A percentile compares a stretch with the other conserved stretches of the same genome.
Conservation (phyloP, 768 basidiomycete species). For the Agrocybe pediades region DNA sequence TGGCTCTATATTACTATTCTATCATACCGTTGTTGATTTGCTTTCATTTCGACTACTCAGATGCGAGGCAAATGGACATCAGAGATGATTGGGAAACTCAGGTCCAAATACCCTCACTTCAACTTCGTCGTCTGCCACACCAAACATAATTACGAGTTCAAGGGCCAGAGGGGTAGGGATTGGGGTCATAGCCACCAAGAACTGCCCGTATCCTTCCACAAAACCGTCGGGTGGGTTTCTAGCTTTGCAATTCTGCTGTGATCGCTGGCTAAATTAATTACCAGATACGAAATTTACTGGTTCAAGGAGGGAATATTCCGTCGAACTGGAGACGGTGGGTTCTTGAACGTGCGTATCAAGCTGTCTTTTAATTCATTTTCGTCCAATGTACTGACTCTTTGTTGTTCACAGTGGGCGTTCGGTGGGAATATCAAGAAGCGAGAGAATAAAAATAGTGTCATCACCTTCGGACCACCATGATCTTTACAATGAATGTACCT, state of each 20-base stretch:
- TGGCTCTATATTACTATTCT: too few relatives aligned
- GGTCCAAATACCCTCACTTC: conserved; percentile 8
- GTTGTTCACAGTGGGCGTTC: too few relatives aligned
- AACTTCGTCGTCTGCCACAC: conserved; percentile 25
- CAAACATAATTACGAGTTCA: conserved; percentile 19
- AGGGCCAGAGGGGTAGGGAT: conserved; percentile 22
- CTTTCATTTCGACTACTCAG: too few relatives aligned
- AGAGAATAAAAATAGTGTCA: background rate
- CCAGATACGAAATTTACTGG: conserved; percentile 26
- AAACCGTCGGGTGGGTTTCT: conserved; percentile 22
- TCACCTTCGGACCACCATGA: background rate
- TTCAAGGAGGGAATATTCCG: conserved; percentile 20
- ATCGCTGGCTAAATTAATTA: too few relatives aligned
- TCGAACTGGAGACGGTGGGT: conserved; percentile 23
- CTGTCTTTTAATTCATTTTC: too few relatives aligned
- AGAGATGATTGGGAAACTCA: too few relatives aligned
- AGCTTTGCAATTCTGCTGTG: background rate
- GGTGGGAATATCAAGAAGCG: conserved; percentile 3
- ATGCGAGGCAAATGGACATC: too few relatives aligned
- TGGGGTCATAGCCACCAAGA: conserved; percentile 28
- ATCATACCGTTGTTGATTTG: too few relatives aligned
- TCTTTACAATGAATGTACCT: too few relatives aligned
- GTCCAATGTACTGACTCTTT: too few relatives aligned
- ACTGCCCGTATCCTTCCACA: conserved; percentile 17
- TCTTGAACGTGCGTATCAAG: conserved; percentile 20